These are phyloP conservation scores for Xanthoceras sorbifolium DNA, from an alignment of 345 rosid genomes.

Conservation along the genomic window DNA sequence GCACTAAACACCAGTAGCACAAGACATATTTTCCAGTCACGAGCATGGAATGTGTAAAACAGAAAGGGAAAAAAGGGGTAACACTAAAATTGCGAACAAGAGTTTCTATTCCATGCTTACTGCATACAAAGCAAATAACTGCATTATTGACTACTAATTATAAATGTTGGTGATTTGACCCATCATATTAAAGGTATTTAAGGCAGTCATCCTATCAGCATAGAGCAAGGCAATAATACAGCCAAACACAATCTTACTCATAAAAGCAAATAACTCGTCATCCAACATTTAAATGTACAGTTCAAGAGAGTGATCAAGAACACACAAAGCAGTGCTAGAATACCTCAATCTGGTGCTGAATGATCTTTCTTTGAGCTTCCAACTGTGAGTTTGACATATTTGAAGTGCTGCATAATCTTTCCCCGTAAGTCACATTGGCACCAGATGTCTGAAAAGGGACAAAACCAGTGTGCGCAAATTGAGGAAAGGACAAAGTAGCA, in stretches of 20 bases:
- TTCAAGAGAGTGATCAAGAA: conserved; percentile 3
- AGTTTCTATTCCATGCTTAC: not conserved
- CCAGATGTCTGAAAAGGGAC: conserved; percentile 44
- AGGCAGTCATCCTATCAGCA: not conserved
- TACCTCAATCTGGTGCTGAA: conserved; percentile 78
- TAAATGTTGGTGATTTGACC: not conserved
- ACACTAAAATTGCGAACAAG: not conserved
- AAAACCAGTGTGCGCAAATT: conserved; percentile 36
- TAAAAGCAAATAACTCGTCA: not conserved
- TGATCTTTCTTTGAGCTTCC: conserved; percentile 58
- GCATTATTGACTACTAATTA: not conserved
- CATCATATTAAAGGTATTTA: conserved; percentile 1
- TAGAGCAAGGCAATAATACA: not conserved
- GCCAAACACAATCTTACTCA: not conserved
- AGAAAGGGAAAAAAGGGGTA: not conserved
- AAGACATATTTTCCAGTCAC: not conserved
- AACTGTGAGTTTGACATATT: conserved; percentile 34
- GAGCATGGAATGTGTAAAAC: not conserved
- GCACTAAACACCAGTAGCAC: not conserved
- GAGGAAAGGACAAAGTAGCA: conserved; percentile 32
- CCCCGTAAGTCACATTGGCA: conserved; percentile 30
- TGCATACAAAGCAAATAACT: not conserved
- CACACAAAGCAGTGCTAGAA: not conserved
- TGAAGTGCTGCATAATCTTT: conserved; percentile 16
- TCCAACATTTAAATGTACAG: not conserved